Evolutionary conservation across 768 basidiomycete genomes (phyloP).

Genomic region (Pholiota microspora): DNA sequence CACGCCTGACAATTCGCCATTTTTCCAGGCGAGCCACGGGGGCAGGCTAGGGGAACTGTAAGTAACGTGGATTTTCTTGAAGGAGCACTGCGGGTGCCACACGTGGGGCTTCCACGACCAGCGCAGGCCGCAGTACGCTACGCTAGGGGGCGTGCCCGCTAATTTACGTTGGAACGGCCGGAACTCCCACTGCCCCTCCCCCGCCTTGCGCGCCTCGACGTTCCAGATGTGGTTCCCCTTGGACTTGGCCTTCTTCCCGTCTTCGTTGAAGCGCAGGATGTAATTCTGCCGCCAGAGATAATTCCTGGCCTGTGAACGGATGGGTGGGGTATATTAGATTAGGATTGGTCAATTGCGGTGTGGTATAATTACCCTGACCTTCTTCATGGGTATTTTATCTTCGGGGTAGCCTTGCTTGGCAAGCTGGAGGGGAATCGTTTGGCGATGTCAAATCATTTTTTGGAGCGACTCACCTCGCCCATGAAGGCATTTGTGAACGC

Average conservation of each 20-base stretch:
- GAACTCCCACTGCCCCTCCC: slow-evolving; percentile 81
- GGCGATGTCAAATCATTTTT: background rate
- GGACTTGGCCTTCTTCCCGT: slow-evolving; percentile 98
- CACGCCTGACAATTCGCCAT: slow-evolving; percentile 77
- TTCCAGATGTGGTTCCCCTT: slow-evolving; percentile 99
- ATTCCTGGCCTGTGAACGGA: slow-evolving; percentile 66
- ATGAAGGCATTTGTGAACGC: slow-evolving; percentile 96
- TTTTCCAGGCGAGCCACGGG: slow-evolving; percentile 86
- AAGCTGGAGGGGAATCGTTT: slow-evolving; percentile 43
- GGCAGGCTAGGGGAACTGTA: slow-evolving; percentile 84
- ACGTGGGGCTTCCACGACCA: slow-evolving; percentile 94
- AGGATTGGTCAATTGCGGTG: background rate
- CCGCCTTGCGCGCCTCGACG: slow-evolving; percentile 86
- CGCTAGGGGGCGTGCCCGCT: slow-evolving; percentile 75
- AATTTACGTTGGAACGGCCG: slow-evolving; percentile 86
- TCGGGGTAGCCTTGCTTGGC: slow-evolving; percentile 85
- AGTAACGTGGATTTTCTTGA: slow-evolving; percentile 72
- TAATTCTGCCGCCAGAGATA: slow-evolving; percentile 95
- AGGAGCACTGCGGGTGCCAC: slow-evolving; percentile 94
- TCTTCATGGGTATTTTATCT: slow-evolving; percentile 96
- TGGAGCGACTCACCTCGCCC: slow-evolving; percentile 66
- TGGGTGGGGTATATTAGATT: slow-evolving; percentile 9
- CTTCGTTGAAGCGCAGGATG: slow-evolving; percentile 97
- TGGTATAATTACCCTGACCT: slow-evolving; percentile 48
- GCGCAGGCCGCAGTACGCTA: slow-evolving; percentile 76